phyloP scores from a whole-genome alignment of 148 eudicot species.

The Rhododendron kiyosumense region DNA sequence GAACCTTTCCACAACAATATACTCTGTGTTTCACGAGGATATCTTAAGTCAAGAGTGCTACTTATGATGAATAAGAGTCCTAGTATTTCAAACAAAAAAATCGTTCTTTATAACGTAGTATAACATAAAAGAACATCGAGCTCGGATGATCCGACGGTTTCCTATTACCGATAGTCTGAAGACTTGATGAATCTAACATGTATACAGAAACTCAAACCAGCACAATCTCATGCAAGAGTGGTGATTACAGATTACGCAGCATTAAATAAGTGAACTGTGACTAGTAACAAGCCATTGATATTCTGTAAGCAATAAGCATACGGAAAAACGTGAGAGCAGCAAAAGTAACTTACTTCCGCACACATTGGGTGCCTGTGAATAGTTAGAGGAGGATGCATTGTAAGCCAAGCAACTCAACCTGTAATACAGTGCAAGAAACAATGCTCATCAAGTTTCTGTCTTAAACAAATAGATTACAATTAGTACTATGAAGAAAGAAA shows the following conservation, averaged over 20 bases:
- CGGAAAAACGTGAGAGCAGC: neutral
- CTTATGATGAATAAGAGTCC: neutral
- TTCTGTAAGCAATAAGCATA: neutral
- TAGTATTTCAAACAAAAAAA: neutral
- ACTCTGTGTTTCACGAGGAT: neutral
- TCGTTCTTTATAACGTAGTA: neutral
- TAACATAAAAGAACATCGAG: neutral
- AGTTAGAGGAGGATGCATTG: neutral
- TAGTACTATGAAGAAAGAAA: neutral
- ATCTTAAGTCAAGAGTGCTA: neutral
- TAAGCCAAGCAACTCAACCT: neutral
- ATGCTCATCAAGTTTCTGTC: neutral
- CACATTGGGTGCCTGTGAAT: constrained; percentile 1
- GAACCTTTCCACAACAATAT: neutral
- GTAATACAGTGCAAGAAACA: neutral
- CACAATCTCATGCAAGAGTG: neutral
- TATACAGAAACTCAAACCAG: neutral
- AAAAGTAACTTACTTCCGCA: neutral
- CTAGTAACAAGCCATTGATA: neutral
- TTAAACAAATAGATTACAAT: neutral
- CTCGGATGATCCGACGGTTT: neutral
- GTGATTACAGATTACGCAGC: neutral
- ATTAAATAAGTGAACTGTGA: neutral
- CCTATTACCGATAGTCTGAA: neutral
- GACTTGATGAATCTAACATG: neutral